Base-by-base conservation (phyloP, 2,329 filamentous ascomycete genomes). In the Aspergillaceae sp. region DNA sequence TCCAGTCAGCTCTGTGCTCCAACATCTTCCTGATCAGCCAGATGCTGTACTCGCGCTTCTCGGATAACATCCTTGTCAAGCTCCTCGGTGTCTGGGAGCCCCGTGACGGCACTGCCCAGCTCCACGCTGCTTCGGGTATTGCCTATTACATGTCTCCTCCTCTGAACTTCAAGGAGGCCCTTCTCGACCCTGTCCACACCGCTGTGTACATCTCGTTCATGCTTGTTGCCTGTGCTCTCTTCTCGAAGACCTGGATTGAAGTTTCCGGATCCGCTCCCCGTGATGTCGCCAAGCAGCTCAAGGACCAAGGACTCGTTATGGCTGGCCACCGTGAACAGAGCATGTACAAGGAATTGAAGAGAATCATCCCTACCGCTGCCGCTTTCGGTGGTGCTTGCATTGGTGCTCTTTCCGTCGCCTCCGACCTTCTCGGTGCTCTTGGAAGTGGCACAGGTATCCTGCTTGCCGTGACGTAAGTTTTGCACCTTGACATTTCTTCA, bases 161-260 rank as follows among this genome's bases (percentile, higher is more conserved):
- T 51, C 79, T 96, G 59, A 96, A 92, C 83, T 88, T 98, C 77
- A 94, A 87, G 70, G 92, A 97, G 64, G 92, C 92, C 57, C 84
- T 98, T 43, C 78, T 96, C 53, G 94, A 98, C 73, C 92, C 92
- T 33, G 89, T 98, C 64, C 92, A 98, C 77, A 97, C 92, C 19
- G 83, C 84, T 49, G 80, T 95, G 65, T 98, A 98, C 76, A 88
- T 97, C 57, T 79, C 83, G 56, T 98, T 97, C 78, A 98, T 98
- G 90, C 84, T 98, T 48, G 86, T 88, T 61, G 94, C 94, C 57
- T 98, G 92, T 67, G 90, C 90, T 51, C 83, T 97, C 69, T 98
- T 98, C 81, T 96, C 90, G 73, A 98, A 98, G 87, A 98, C 94
- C 45, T 98, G 92, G 92, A 98, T 98, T 62, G 92, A 98, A 75